Percentiles rank a stretch among this genome's conserved stretches.
Evolutionary conservation across 148 eudicot genomes (phyloP).

Genomic region (Rhododendron simsii): DNA sequence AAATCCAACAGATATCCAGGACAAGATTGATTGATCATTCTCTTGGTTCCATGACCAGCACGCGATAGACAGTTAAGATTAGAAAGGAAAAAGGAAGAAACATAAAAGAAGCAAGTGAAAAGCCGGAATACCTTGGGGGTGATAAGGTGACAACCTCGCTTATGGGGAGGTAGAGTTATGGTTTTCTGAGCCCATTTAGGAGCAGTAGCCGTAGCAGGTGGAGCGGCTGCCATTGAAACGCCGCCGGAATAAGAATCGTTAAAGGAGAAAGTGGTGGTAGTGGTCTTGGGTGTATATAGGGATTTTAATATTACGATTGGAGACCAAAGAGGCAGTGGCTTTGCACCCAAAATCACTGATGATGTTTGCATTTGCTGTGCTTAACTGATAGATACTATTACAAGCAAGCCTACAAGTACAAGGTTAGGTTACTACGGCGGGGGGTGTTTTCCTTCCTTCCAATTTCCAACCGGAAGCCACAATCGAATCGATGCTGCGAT

Average conservation of each 20-base stretch:
- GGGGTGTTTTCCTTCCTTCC: not conserved
- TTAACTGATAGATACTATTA: not conserved
- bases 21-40: not conserved
- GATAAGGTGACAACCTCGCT: conserved; percentile 87
- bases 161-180: conserved; percentile 67
- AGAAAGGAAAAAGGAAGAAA: not conserved
- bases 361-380: conserved; percentile 25
- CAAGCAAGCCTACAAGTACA: not conserved
- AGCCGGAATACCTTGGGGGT: conserved; percentile 54
- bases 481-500: not conserved
- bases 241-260: conserved; percentile 8
- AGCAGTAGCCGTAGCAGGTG: conserved; percentile 26
- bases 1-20: not conserved
- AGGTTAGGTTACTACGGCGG: not conserved
- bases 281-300: not conserved
- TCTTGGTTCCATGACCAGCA: not conserved
- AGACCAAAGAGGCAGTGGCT: conserved; percentile 24
- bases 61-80: not conserved
- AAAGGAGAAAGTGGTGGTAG: conserved; percentile 4
- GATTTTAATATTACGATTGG: conserved; percentile 12
- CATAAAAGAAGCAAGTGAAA: not conserved
- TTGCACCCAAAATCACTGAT: conserved; percentile 12
- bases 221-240: conserved; percentile 35
- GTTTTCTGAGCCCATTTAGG: conserved; percentile 96
- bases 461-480: not conserved